A percentile compares a stretch with the other conserved stretches of the same genome.
Conservation (phyloP, 108 stramenopile genomes). For the Nitzschia putrida region DNA sequence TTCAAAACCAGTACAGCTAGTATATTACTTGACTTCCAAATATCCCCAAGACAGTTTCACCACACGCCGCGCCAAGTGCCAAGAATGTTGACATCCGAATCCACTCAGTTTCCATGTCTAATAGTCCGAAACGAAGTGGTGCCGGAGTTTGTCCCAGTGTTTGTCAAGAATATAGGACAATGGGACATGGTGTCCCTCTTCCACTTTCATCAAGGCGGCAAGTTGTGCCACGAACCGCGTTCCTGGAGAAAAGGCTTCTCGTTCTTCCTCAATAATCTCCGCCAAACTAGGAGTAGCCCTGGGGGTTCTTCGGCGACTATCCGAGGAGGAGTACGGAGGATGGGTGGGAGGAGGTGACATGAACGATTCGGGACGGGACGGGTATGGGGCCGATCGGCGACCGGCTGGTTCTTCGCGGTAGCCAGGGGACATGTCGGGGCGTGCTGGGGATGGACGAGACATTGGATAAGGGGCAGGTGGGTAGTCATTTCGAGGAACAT, state of each 20-base stretch:
- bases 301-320: slow-evolving; percentile 2
- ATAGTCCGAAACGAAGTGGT: neutral
- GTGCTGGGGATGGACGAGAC: neutral
- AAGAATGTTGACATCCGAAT: too few species aligned
- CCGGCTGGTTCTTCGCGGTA: neutral
- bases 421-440: neutral
- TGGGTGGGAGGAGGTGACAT: neutral
- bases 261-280: slow-evolving; percentile 1
- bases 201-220: slow-evolving; percentile 25
- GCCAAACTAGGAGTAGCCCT: slow-evolving; percentile 1
- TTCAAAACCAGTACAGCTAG: too few species aligned
- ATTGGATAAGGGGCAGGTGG: too few species aligned
- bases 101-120: too few species aligned
- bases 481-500: too few species aligned
- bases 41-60: too few species aligned
- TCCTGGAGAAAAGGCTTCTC: slow-evolving; percentile 27
- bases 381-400: neutral
- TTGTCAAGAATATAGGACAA: slow-evolving; percentile 35
- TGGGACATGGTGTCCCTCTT: slow-evolving; percentile 32
- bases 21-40: too few species aligned
- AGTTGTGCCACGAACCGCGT: slow-evolving; percentile 39
- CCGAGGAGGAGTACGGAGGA: neutral
- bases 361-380: neutral
- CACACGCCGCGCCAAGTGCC: too few species aligned
- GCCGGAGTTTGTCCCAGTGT: slow-evolving; percentile 16